phyloP scores from a whole-genome alignment of 306 rosid species.

The Pyrus betulifolia region DNA sequence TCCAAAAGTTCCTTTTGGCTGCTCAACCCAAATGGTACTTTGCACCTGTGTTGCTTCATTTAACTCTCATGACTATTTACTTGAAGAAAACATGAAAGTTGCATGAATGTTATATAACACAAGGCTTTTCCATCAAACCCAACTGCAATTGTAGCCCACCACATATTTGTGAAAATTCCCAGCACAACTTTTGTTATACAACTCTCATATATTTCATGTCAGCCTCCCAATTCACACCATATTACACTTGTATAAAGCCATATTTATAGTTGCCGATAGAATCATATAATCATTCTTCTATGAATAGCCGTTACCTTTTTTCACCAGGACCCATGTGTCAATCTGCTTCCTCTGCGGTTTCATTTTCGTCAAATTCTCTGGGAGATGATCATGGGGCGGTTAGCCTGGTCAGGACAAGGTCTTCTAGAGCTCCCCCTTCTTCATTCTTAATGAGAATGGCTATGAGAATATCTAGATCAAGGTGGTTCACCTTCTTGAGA shows the following conservation, averaged over 20 bases:
- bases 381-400: constrained; percentile 27
- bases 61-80: constrained; percentile 7
- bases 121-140: neutral
- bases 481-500: constrained; percentile 83
- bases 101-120: neutral
- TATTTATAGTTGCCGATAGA: neutral
- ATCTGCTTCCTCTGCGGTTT: constrained; percentile 28
- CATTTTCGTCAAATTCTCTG: constrained; percentile 36
- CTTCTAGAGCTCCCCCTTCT: constrained; percentile 34
- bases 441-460: constrained; percentile 44
- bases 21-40: constrained; percentile 24
- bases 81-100: constrained; percentile 2
- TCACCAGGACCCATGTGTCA: constrained; percentile 29
- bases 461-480: constrained; percentile 87
- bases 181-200: constrained; percentile 12
- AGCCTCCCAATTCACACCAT: constrained; percentile 11
- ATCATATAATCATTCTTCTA: neutral
- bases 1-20: constrained; percentile 11
- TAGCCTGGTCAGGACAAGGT: constrained; percentile 24
- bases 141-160: neutral
- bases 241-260: neutral
- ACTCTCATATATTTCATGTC: constrained; percentile 9
- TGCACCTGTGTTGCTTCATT: constrained; percentile 1
- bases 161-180: constrained; percentile 6
- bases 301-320: constrained; percentile 39